Conservation (phyloP, 106 monocot species). For the Posidonia australis region DNA sequence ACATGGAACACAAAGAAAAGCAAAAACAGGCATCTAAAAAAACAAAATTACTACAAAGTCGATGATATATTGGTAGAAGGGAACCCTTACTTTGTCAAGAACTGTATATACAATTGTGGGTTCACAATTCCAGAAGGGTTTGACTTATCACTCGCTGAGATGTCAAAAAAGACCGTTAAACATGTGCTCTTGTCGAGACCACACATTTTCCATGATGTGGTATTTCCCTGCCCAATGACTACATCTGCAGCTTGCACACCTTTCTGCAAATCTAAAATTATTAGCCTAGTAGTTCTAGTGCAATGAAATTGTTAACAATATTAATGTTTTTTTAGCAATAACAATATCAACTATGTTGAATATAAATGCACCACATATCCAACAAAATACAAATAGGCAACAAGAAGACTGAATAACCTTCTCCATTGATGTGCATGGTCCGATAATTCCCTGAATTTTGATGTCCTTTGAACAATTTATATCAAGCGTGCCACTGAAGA, state of each 20-base stretch:
- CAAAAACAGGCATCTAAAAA: no score
- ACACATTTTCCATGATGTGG: slow-evolving; percentile 95
- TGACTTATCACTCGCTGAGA: slow-evolving; percentile 77
- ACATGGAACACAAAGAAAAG: no score
- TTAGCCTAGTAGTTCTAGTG: background rate
- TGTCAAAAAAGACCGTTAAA: slow-evolving; percentile 94
- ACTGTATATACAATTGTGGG: slow-evolving; percentile 84
- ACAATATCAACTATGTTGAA: no score
- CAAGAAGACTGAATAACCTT: slow-evolving; percentile 36
- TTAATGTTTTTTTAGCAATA: no score
- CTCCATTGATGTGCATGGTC: slow-evolving; percentile 94
- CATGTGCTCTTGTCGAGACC: slow-evolving; percentile 92
- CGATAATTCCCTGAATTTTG: slow-evolving; percentile 93
- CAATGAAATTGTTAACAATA: no score
- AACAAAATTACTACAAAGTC: no score
- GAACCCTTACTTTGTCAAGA: slow-evolving; percentile 49
- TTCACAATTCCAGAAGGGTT: slow-evolving; percentile 54
- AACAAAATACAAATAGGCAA: background rate
- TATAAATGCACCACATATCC: no score
- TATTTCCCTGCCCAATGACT: slow-evolving; percentile 87
- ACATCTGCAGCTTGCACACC: slow-evolving; percentile 73
- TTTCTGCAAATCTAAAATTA: slow-evolving; percentile 46
- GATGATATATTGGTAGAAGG: no score
- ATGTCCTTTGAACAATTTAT: slow-evolving; percentile 96
- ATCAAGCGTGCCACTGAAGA: slow-evolving; percentile 76